Evolutionary conservation across 805 yeast genomes (phyloP).

Genomic region (Cyberlindnera galapagoensis): DNA sequence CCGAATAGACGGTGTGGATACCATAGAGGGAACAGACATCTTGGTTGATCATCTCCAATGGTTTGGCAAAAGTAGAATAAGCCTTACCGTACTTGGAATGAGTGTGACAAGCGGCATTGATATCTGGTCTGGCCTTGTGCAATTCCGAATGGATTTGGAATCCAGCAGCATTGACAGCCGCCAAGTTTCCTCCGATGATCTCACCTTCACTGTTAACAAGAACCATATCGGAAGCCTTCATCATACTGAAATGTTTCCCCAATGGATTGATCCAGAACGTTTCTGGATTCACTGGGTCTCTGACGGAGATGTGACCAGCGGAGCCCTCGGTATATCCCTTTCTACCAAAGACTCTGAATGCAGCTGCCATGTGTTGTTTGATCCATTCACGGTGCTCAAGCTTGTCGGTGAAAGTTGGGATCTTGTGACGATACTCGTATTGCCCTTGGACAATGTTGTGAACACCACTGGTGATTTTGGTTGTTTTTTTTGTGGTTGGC

Average conservation of each 20-base stretch:
- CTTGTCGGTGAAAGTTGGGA: constrained; percentile 46
- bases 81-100: constrained; percentile 63
- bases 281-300: constrained; percentile 75
- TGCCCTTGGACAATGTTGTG: constrained; percentile 55
- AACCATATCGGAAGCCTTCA: constrained; percentile 58
- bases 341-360: constrained; percentile 78
- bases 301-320: constrained; percentile 81
- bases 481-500: not conserved
- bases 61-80: constrained; percentile 56
- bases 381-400: constrained; percentile 47
- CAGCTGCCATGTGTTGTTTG: constrained; percentile 75
- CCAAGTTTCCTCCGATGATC: constrained; percentile 50
- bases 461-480: constrained; percentile 25
- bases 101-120: constrained; percentile 66
- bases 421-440: constrained; percentile 37
- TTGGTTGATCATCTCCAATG: constrained; percentile 74
- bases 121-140: constrained; percentile 64
- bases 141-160: constrained; percentile 63
- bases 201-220: constrained; percentile 58
- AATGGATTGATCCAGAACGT: constrained; percentile 90
- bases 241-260: constrained; percentile 63
- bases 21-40: constrained; percentile 67
- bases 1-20: constrained; percentile 54
- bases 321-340: constrained; percentile 69
- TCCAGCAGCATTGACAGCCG: constrained; percentile 61